Evolutionary conservation across 2,329 filamentous ascomycete genomes (phyloP).

Genomic region (Alternaria longipes): DNA sequence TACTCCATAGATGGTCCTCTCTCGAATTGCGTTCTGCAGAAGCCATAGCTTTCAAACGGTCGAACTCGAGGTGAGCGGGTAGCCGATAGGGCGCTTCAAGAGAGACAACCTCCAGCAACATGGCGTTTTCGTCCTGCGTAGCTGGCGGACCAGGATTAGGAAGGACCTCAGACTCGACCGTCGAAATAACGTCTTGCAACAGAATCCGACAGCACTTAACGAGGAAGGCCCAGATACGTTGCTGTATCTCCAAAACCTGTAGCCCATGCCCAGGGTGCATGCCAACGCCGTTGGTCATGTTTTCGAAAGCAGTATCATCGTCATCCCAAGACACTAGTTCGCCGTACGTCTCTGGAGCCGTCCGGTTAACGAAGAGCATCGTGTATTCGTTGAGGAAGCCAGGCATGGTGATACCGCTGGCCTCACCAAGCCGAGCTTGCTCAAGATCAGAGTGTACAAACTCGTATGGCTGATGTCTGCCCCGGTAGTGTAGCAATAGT

Average conservation of each 20-base stretch:
- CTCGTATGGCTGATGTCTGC: conserved; percentile 55
- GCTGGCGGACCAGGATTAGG: no score
- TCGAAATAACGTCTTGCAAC: not conserved
- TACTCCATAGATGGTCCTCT: conserved; percentile 45
- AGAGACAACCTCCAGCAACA: conserved; percentile 21
- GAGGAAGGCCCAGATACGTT: conserved; percentile 60
- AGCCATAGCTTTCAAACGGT: conserved; percentile 48
- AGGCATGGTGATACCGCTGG: conserved; percentile 5
- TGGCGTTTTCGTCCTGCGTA: not conserved
- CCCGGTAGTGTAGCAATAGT: conserved; percentile 61
- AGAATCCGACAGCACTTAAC: conserved; percentile 51
- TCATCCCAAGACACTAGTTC: conserved; percentile 50
- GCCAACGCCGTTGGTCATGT: conserved; percentile 49
- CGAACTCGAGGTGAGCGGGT: conserved; percentile 59
- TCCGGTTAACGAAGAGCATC: conserved; percentile 48
- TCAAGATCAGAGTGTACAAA: conserved; percentile 61
- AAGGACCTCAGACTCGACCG: no score
- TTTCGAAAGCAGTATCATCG: conserved; percentile 51
- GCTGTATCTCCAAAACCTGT: conserved; percentile 62
- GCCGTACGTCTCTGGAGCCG: conserved; percentile 46
- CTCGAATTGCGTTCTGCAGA: conserved; percentile 5
- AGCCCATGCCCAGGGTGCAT: conserved; percentile 60
- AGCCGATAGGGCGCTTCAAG: conserved; percentile 62
- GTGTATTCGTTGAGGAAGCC: conserved; percentile 37
- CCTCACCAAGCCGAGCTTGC: not conserved